Percentiles rank a stretch among this genome's conserved stretches.
Evolutionary conservation across 768 basidiomycete species (phyloP).

Genomic region (Gloeopeniophorella convolvens): DNA sequence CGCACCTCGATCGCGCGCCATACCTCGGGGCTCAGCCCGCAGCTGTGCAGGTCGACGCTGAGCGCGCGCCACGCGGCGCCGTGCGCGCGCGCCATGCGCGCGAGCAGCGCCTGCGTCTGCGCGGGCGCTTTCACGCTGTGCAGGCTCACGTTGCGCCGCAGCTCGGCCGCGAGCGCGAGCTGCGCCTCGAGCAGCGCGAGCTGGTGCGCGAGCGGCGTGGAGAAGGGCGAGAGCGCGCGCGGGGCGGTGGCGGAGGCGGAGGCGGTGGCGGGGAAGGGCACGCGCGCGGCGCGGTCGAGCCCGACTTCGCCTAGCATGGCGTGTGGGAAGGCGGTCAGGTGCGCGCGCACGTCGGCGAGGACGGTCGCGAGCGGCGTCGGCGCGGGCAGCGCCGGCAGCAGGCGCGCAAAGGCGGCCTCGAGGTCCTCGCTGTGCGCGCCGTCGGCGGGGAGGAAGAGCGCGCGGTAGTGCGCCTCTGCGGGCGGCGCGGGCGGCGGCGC

Average conservation of each 20-base stretch:
- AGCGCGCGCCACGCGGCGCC: slow-evolving; percentile 54
- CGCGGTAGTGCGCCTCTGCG: slow-evolving; percentile 71
- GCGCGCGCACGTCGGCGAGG: slow-evolving; percentile 49
- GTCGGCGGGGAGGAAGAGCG: slow-evolving; percentile 49
- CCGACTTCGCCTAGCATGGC: slow-evolving; percentile 95
- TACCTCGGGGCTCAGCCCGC: slow-evolving; percentile 72
- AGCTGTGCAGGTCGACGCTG: slow-evolving; percentile 87
- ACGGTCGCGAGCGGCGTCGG: slow-evolving; percentile 59
- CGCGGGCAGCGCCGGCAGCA: slow-evolving; percentile 65
- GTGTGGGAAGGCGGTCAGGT: slow-evolving; percentile 53
- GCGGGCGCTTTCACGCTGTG: slow-evolving; percentile 80
- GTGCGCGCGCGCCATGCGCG: slow-evolving; percentile 50
- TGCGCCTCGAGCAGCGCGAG: slow-evolving; percentile 74
- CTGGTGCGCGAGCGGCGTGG: slow-evolving; percentile 77
- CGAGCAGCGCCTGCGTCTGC: slow-evolving; percentile 61
- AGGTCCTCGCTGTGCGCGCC: slow-evolving; percentile 23
- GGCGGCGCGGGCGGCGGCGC: slow-evolving; percentile 27
- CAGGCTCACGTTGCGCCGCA: slow-evolving; percentile 71
- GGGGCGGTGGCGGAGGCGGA: slow-evolving; percentile 25
- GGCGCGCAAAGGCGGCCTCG: slow-evolving; percentile 40
- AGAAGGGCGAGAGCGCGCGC: slow-evolving; percentile 67
- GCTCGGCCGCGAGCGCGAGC: slow-evolving; percentile 75
- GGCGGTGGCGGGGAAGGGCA: slow-evolving; percentile 44
- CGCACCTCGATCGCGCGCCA: slow-evolving; percentile 72
- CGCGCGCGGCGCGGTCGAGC: slow-evolving; percentile 72